phyloP scores from a whole-genome alignment of 73 alveolate species.

The Symbiodinium natans region DNA sequence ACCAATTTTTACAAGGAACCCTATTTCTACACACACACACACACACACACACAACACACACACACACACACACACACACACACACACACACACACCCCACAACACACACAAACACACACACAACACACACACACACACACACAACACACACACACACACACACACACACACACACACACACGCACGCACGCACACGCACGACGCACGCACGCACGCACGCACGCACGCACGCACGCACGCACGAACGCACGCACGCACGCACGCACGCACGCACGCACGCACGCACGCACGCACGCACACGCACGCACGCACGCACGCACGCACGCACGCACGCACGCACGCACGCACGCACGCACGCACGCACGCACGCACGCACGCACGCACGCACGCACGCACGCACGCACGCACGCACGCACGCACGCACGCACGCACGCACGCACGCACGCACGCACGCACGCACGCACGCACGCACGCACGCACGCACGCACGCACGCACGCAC shows the following conservation, averaged over 20 bases:
- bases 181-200: constrained; percentile 25
- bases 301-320: constrained; percentile 36
- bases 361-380: constrained; percentile 5
- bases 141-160: constrained; percentile 12
- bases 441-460: constrained; percentile 1
- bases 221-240: constrained; percentile 39
- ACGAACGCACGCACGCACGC: constrained; percentile 25
- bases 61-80: too few species aligned
- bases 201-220: constrained; percentile 39
- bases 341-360: constrained; percentile 15
- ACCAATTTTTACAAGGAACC: too few species aligned
- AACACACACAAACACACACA: too few species aligned
- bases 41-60: too few species aligned
- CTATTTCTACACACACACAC: too few species aligned
- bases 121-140: not conserved
- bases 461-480: constrained; percentile 29
- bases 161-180: not conserved
- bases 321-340: constrained; percentile 31
- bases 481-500: constrained; percentile 35
- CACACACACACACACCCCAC: too few species aligned
- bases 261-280: constrained; percentile 52
- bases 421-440: constrained; percentile 30
- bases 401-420: constrained; percentile 10
- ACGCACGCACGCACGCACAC: constrained; percentile 32
- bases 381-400: constrained; percentile 21